Evolutionary conservation across 2,329 filamentous ascomycete species (phyloP), one percentile per base, ranked within the genome.

Genomic region (Arthrobotrys sphaeroides): DNA sequence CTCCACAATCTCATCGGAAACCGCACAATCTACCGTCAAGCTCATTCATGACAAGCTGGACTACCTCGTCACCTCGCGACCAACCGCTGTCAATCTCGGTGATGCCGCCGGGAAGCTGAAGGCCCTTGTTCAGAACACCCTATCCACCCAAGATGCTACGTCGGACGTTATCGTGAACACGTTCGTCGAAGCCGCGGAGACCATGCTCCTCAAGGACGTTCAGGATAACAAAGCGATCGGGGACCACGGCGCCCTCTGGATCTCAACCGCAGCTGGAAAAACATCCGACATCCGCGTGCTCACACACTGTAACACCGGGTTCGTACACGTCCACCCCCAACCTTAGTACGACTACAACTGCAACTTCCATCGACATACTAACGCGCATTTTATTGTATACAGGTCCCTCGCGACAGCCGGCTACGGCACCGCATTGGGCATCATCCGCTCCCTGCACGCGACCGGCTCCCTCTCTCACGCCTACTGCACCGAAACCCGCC

Each of bases 231-330:
- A 91, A 77, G 87, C 88, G 24, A 98, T 99, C 81, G 95, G 95
- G 57, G 86, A 89, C 73, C 85, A 91, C 81, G 95, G 95, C 40
- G 92, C 93, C 0, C 86, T 89, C 78, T 99, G 95, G 92, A 90
- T 99, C 33, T 83, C 88, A 68, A 84, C 86, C 42, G 88, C 92
- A 79, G 51, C 83, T 78, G 83, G 86, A 81, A 81, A 85, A 77
- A 82, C 86, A 78, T 80, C 85, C 81, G 80, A 85, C 83, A 79
- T 97, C 53, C 92, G 92, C n/a, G 90, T 99, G 45, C 84, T 99
- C 78, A 99, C 95, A 9, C 96, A 99, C 83, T 99, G 95, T 86
- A 99, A 99, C 83, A 99, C 95, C 20, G 95, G 95, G 89, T 91
- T 85, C 70, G 5, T n/a, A 9, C 9, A 16, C 40, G 22, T 9